Evolutionary conservation across 23 red algal species (phyloP).

Genomic region (Pyropia haitanensis): DNA sequence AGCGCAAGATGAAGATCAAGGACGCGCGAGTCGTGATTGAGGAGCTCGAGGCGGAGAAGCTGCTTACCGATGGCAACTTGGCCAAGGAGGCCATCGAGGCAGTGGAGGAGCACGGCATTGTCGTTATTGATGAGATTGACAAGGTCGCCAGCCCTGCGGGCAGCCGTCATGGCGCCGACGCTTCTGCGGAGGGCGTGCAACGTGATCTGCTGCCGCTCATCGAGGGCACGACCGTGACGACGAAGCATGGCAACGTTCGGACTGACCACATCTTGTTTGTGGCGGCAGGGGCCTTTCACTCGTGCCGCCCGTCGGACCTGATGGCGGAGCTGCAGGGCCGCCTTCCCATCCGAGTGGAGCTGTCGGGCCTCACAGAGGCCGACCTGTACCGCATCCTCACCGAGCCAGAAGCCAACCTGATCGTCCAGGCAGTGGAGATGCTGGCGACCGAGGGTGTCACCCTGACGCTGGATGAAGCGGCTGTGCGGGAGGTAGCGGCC

Average conservation of each 20-base stretch:
- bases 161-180: conserved; percentile 69
- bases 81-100: conserved; percentile 59
- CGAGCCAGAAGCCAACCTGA: conserved; percentile 73
- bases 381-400: conserved; percentile 78
- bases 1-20: conserved; percentile 72
- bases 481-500: conserved; percentile 60
- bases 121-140: conserved; percentile 93
- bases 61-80: conserved; percentile 62
- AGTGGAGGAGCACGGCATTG: conserved; percentile 82
- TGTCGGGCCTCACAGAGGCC: conserved; percentile 44
- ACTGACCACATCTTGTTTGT: conserved; percentile 94
- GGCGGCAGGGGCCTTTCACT: conserved; percentile 76
- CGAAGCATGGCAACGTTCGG: conserved; percentile 79
- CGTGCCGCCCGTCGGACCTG: conserved; percentile 72
- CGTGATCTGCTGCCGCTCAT: conserved; percentile 79
- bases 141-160: conserved; percentile 72
- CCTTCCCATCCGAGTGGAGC: conserved; percentile 84
- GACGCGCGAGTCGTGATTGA: conserved; percentile 78
- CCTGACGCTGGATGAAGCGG: conserved; percentile 55
- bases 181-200: conserved; percentile 79
- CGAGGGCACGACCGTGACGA: conserved; percentile 73
- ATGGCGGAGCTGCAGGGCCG: conserved; percentile 90
- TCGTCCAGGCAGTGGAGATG: conserved; percentile 72
- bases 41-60: conserved; percentile 70
- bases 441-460: conserved; percentile 74